Base-by-base conservation (phyloP, 2,329 filamentous ascomycete genomes). In the Amauroascus verrucosus region DNA sequence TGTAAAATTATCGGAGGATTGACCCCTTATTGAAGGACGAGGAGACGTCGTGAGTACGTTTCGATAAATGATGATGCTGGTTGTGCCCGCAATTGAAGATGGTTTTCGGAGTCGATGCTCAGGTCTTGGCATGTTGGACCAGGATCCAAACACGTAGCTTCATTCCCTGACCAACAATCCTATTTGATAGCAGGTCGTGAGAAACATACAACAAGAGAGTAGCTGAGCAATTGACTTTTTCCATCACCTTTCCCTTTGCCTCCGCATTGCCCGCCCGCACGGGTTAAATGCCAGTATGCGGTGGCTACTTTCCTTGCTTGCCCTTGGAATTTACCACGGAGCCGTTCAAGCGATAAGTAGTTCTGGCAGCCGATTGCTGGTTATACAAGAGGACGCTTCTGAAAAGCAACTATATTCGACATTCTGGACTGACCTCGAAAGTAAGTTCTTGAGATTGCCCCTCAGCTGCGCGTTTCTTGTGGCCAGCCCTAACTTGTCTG, bases 321-420 rank as follows among this genome's bases (percentile, higher is more conserved):
- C 88, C 57, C 73, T 89, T 63, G 78, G 83, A 64, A 74, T 82
- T 54, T 67, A 68, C 64, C 67, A 65, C 59, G 64, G 63, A 59
- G 66, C 66, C 55, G 67, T 67, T 54, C 80, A 84, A 68, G 89
- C 89, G 54, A 73, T 85, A 64, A 95, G 90, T 75, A 84, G 83
- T 58, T 78, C 82, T 47, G 93, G 91, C 56, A 81, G 80, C 70
- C 81, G 88, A 66, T 72, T 97, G 70, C 77, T 98, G 64, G 89
- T 94, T 57, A 79, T 98, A 55, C 72, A 95, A 51, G 91, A 97
- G 64, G 85, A 95, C 63, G 77, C 82, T 58, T 78, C 80, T 40
- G 88, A 95, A 66, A 88, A 90, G 77, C 80, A 79, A 62, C 79
- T 80, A 61, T 98, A 95, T 72, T 86, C 86, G 55, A 85, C 83